Conservation (phyloP, 139 green algal species). For the Trebouxia sp. region DNA sequence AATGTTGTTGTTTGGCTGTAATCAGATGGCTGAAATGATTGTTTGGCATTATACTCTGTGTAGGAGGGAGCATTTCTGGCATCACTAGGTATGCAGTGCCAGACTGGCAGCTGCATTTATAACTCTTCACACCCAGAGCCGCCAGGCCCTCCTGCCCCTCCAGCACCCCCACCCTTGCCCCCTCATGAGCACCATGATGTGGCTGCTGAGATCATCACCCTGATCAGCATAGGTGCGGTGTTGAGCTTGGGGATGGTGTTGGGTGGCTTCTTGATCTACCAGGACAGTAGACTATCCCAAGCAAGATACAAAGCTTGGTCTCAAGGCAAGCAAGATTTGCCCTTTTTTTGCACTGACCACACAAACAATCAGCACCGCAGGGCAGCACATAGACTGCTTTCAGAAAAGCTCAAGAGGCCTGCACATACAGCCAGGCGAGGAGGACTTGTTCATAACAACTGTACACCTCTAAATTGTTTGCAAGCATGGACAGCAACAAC, state of each 20-base stretch:
- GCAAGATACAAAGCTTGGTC: conserved; percentile 15
- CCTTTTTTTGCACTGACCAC: background rate
- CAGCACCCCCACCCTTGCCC: conserved; percentile 36
- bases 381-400: background rate
- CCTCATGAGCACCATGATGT: conserved; percentile 16
- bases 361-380: background rate
- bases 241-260: conserved; percentile 8
- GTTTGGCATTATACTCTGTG: background rate
- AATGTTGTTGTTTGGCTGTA: no score
- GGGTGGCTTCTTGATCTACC: conserved; percentile 18
- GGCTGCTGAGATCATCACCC: conserved; percentile 8
- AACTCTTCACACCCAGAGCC: conserved; percentile 14
- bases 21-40: no score
- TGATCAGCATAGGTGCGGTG: conserved; percentile 20
- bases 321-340: background rate
- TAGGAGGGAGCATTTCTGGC: conserved; percentile 62
- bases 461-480: no score
- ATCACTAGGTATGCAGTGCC: conserved; percentile 63
- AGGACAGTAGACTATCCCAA: background rate
- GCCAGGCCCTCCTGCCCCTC: background rate
- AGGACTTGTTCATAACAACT: no score
- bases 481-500: no score
- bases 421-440: no score
- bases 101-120: conserved; percentile 62
- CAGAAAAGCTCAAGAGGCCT: no score